phyloP scores from a whole-genome alignment of 2,329 filamentous ascomycete genomes.

The Septoria petroselini region DNA sequence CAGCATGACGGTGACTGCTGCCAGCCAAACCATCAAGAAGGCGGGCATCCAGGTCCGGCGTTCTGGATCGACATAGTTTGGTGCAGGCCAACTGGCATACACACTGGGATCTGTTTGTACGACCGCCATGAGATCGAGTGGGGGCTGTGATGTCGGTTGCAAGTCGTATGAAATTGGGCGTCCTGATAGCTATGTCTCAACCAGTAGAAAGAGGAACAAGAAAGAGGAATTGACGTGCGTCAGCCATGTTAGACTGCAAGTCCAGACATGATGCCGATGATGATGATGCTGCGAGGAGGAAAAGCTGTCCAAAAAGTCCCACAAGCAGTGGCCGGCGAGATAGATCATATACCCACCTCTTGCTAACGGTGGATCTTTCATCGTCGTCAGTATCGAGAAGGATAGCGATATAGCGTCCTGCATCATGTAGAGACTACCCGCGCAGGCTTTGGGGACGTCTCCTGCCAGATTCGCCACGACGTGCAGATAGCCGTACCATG shows the following conservation, averaged over 20 bases:
- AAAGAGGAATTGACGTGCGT: not conserved
- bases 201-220: not conserved
- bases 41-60: constrained; percentile 28
- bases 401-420: constrained; percentile 5
- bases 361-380: not conserved
- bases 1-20: constrained; percentile 23
- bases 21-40: constrained; percentile 26
- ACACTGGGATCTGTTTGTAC: not conserved
- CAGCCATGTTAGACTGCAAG: not conserved
- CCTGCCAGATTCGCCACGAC: constrained; percentile 7
- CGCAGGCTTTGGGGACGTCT: constrained; percentile 1
- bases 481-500: constrained; percentile 5
- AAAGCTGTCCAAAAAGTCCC: not conserved
- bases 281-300: not conserved
- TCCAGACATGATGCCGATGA: not conserved
- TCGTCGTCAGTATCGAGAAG: not conserved
- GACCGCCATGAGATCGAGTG: not conserved
- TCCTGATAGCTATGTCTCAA: too few species aligned
- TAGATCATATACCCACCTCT: not conserved
- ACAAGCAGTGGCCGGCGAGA: not conserved
- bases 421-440: constrained; percentile 6
- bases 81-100: constrained; percentile 13
- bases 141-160: too few species aligned
- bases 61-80: constrained; percentile 21
- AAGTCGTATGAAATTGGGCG: too few species aligned